Evolutionary conservation across 2,329 filamentous ascomycete species (phyloP).

Genomic region (Botrytis elliptica): DNA sequence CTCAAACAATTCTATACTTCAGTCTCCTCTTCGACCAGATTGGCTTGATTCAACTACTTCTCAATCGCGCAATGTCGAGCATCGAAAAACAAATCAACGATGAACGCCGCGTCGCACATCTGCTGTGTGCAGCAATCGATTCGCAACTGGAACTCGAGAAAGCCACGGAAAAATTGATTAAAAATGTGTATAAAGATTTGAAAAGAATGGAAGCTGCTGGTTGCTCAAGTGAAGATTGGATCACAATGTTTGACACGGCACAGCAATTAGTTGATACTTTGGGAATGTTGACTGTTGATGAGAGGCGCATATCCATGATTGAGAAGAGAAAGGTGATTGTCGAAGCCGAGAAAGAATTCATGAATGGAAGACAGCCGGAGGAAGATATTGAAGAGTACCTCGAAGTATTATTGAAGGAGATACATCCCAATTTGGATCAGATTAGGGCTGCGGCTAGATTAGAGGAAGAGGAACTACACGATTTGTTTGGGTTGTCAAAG

Average conservation of each 20-base stretch:
- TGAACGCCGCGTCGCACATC: not conserved
- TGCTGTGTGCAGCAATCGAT: not conserved
- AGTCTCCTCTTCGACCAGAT: not conserved
- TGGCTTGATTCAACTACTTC: not conserved
- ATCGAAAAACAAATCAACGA: not conserved
- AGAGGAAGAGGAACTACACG: not conserved
- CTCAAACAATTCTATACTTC: not conserved
- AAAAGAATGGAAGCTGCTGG: not conserved
- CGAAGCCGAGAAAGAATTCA: not conserved
- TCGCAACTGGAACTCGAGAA: slow-evolving; percentile 9
- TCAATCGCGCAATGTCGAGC: not conserved
- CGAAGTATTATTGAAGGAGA: slow-evolving; percentile 3
- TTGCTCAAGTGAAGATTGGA: not conserved
- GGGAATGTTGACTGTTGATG: not conserved
- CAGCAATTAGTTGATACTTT: not conserved
- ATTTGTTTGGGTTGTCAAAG: not conserved
- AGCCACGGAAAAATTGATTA: not conserved
- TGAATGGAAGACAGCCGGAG: not conserved
- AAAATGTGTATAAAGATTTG: not conserved
- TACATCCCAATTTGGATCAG: not conserved
- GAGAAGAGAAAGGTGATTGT: not conserved
- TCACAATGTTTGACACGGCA: not conserved
- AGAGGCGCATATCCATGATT: not conserved
- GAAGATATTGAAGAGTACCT: not conserved
- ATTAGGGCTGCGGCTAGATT: not conserved